Conservation (phyloP, 306 rosid genomes). For the Sechiopsis laciniata region DNA sequence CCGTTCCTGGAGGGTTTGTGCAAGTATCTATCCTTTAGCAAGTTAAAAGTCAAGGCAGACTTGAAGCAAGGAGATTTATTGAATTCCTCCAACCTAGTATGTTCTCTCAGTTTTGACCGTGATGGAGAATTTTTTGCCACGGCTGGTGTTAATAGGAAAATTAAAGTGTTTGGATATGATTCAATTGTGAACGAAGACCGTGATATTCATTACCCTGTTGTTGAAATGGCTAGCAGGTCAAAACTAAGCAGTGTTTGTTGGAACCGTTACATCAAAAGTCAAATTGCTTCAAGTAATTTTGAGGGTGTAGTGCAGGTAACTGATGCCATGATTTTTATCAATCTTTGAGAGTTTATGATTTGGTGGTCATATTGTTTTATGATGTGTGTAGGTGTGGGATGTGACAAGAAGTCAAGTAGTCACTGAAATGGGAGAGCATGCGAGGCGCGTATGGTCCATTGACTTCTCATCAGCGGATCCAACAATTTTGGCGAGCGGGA, state of each 20-base stretch:
- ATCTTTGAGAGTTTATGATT: conserved; percentile 16
- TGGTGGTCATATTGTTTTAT: conserved; percentile 22
- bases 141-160: conserved; percentile 92
- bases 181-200: conserved; percentile 70
- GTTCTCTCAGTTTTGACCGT: conserved; percentile 85
- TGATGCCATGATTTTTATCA: conserved; percentile 23
- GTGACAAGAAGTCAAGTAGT: conserved; percentile 82
- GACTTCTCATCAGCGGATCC: conserved; percentile 93
- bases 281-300: conserved; percentile 95
- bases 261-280: conserved; percentile 94
- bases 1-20: conserved; percentile 95
- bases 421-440: conserved; percentile 88
- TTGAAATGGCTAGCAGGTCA: conserved; percentile 84
- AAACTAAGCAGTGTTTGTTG: conserved; percentile 91
- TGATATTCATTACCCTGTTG: conserved; percentile 92
- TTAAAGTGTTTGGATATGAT: conserved; percentile 81
- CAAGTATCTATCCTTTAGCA: conserved; percentile 80
- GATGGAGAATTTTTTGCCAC: conserved; percentile 93
- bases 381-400: conserved; percentile 79
- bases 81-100: conserved; percentile 87
- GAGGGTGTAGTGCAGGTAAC: conserved; percentile 96
- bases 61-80: conserved; percentile 96
- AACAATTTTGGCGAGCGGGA: conserved; percentile 90
- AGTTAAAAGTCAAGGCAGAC: conserved; percentile 83
- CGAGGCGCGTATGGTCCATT: conserved; percentile 88